phyloP scores from a whole-genome alignment of 2,329 filamentous ascomycete species.

The Aspergillus tamarii region DNA sequence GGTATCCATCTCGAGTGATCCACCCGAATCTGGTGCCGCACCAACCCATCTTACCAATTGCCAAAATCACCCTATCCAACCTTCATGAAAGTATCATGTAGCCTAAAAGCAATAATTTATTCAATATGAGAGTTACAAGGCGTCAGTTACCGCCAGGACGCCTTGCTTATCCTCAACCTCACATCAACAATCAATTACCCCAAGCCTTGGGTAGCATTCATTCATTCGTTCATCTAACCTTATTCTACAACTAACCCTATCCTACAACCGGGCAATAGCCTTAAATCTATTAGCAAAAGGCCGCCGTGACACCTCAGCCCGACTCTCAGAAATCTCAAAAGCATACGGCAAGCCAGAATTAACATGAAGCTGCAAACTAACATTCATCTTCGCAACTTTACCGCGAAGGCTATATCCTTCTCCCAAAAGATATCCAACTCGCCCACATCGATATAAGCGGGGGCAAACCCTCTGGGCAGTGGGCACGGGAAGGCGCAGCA shows the following conservation, averaged over 20 bases:
- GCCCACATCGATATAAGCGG: conserved; percentile 50
- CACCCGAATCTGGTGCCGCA: too few species aligned
- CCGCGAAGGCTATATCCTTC: conserved; percentile 45
- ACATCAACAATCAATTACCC: neutral
- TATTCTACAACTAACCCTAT: neutral
- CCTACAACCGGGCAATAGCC: conserved; percentile 8
- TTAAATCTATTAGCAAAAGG: conserved; percentile 8
- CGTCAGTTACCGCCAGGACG: too few species aligned
- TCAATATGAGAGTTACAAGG: neutral
- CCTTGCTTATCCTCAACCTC: neutral
- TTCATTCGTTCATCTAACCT: neutral
- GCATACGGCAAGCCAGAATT: conserved; percentile 48
- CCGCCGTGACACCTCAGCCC: conserved; percentile 18
- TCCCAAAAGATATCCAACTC: conserved; percentile 50
- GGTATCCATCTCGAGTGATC: neutral
- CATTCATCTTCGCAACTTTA: conserved; percentile 45
- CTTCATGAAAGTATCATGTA: neutral
- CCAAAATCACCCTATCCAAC: neutral
- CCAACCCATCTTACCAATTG: neutral
- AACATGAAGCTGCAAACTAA: conserved; percentile 50
- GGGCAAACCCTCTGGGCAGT: conserved; percentile 45
- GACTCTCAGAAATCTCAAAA: conserved; percentile 37
- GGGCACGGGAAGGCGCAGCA: conserved; percentile 42
- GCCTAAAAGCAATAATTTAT: neutral
- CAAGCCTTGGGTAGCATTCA: neutral